Percentiles rank a stretch among this genome's conserved stretches.
Evolutionary conservation across 768 basidiomycete genomes (phyloP).

Genomic region (Hericium rajendrae): DNA sequence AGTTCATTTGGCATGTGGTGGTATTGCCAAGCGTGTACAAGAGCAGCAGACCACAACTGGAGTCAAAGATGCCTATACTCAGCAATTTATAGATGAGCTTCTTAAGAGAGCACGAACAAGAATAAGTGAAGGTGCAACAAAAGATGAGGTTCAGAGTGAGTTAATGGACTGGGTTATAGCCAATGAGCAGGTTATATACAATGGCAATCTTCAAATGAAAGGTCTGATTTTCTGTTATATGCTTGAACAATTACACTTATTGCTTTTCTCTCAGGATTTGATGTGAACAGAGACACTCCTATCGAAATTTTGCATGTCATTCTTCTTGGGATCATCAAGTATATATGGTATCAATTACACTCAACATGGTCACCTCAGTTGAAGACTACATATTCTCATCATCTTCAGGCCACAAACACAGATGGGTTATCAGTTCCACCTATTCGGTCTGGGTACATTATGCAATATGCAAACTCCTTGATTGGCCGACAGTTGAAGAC

Average conservation of each 20-base stretch:
- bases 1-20: slow-evolving; percentile 2
- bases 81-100: slow-evolving; percentile 11
- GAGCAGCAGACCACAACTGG: slow-evolving; percentile 12
- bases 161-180: slow-evolving; percentile 21
- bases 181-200: slow-evolving; percentile 18
- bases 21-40: slow-evolving; percentile 4
- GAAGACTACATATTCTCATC: slow-evolving; percentile 19
- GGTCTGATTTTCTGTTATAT: too few species aligned
- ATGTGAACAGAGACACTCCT: slow-evolving; percentile 19
- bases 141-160: slow-evolving; percentile 17
- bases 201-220: slow-evolving; percentile 22
- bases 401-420: slow-evolving; percentile 25
- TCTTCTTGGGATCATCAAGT: slow-evolving; percentile 34
- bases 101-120: slow-evolving; percentile 9
- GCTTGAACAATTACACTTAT: too few species aligned
- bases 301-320: slow-evolving; percentile 37
- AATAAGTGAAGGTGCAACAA: slow-evolving; percentile 7
- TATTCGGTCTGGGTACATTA: slow-evolving; percentile 32
- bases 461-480: slow-evolving; percentile 33
- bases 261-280: slow-evolving; percentile 10
- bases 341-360: slow-evolving; percentile 29
- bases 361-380: slow-evolving; percentile 22
- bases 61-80: slow-evolving; percentile 14
- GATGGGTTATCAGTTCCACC: slow-evolving; percentile 18
- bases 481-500: slow-evolving; percentile 35